Conservation (phyloP, 2,329 filamentous ascomycete genomes). For the Penicillium sp. region DNA sequence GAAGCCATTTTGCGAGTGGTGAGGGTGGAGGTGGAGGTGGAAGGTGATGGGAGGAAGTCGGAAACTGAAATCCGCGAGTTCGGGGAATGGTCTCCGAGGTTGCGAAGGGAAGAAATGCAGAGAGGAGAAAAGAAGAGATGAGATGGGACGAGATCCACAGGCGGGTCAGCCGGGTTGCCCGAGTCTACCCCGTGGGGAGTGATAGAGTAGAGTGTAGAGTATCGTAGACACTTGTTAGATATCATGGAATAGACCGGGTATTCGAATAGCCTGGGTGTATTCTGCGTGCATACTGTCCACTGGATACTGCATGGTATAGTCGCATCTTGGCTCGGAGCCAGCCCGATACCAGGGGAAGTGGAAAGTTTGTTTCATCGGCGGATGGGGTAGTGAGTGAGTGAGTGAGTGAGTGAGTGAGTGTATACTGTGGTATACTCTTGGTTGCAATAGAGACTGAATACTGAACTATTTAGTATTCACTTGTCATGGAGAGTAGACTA, state of each 20-base stretch:
- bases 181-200: slow-evolving; percentile 4
- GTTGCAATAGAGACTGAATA: too few species aligned
- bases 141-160: neutral
- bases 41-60: slow-evolving; percentile 10
- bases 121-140: slow-evolving; percentile 2
- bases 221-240: too few species aligned
- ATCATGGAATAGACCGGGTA: slow-evolving; percentile 8
- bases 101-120: slow-evolving; percentile 6
- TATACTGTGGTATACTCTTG: too few species aligned
- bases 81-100: slow-evolving; percentile 17
- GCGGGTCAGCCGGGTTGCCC: neutral
- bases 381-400: too few species aligned
- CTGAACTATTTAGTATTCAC: too few species aligned
- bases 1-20: slow-evolving; percentile 42
- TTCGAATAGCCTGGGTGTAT: slow-evolving; percentile 14
- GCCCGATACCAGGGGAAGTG: too few species aligned
- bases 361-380: too few species aligned
- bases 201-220: slow-evolving; percentile 4
- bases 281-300: too few species aligned
- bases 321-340: slow-evolving; percentile 10
- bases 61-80: slow-evolving; percentile 29
- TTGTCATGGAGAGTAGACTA: too few species aligned
- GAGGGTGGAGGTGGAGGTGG: neutral
- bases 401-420: too few species aligned
- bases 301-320: too few species aligned